A percentile compares a stretch with the other conserved stretches of the same genome.
Evolutionary conservation across 495 filamentous ascomycete species (phyloP).

Genomic region (Choiromyces venosus): DNA sequence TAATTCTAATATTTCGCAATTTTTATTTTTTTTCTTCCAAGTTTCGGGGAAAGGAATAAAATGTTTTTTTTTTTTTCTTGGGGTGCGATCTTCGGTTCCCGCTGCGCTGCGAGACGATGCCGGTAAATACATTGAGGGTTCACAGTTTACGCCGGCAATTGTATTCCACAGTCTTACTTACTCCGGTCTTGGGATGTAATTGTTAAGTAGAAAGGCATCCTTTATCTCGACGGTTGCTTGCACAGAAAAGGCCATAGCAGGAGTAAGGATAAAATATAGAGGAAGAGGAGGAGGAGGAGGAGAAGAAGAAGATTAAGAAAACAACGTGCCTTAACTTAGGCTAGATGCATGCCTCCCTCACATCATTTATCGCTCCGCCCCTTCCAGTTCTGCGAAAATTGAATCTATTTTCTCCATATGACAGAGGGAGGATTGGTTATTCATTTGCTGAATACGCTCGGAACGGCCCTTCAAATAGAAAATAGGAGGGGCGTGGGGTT

Average conservation of each 20-base stretch:
- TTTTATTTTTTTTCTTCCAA: no score
- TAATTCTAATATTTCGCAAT: not conserved
- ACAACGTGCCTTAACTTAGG: slow-evolving; percentile 35
- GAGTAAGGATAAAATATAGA: not conserved
- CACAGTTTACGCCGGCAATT: slow-evolving; percentile 38
- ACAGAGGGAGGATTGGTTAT: not conserved
- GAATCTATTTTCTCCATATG: slow-evolving; percentile 10
- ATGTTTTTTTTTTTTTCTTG: not conserved
- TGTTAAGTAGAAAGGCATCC: not conserved
- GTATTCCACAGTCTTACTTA: slow-evolving; percentile 35
- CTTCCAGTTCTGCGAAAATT: slow-evolving; percentile 18
- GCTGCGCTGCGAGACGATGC: slow-evolving; percentile 33
- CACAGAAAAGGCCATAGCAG: not conserved
- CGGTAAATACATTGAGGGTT: slow-evolving; percentile 37
- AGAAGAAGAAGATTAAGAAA: slow-evolving; percentile 11
- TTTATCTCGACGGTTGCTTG: slow-evolving; percentile 21
- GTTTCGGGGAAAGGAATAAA: not conserved
- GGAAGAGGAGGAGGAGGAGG: not conserved
- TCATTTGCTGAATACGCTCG: slow-evolving; percentile 28
- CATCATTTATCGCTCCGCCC: slow-evolving; percentile 11
- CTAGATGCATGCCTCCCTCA: slow-evolving; percentile 22
- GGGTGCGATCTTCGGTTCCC: slow-evolving; percentile 33
- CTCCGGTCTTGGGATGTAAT: slow-evolving; percentile 17
- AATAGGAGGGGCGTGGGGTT: slow-evolving; percentile 36
- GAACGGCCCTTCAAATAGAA: slow-evolving; percentile 31